Conservation (phyloP, 371 early-diverging fungal species). For the Mucor circinelloides region DNA sequence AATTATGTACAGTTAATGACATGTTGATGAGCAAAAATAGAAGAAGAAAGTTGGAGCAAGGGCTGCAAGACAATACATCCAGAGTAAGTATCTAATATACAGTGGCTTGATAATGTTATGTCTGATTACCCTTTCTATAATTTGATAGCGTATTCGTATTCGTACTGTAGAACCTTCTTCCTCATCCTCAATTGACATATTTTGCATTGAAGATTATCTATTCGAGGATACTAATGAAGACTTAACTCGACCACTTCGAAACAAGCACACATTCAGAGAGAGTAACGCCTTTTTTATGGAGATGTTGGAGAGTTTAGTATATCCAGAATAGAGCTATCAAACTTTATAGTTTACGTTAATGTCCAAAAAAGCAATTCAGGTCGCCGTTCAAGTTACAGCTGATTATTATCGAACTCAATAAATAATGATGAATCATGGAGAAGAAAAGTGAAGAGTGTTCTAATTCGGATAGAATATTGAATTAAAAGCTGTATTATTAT, state of each 20-base stretch:
- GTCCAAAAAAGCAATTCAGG: no score
- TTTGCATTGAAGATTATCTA: constrained; percentile 9
- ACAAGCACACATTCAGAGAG: background rate
- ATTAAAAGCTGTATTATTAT: no score
- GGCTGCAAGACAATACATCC: background rate
- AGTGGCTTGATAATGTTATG: background rate
- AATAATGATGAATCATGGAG: no score
- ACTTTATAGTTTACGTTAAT: background rate
- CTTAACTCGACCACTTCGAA: constrained; percentile 7
- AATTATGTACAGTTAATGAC: background rate
- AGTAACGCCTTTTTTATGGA: background rate
- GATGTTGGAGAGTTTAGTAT: background rate
- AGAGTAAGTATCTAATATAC: background rate
- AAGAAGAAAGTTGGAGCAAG: background rate
- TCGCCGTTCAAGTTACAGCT: no score
- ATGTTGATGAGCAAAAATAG: background rate
- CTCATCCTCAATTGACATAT: background rate
- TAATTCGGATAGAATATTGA: no score
- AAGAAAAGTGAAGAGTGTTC: no score
- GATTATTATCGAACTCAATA: no score
- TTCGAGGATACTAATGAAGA: constrained; percentile 1
- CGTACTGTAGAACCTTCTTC: background rate
- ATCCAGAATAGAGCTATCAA: background rate
- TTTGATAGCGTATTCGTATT: constrained; percentile 9
- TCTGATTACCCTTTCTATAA: no score